These are phyloP conservation scores for Citrus reticulata DNA, from an alignment of 345 rosid genomes.

Conservation along the genomic window DNA sequence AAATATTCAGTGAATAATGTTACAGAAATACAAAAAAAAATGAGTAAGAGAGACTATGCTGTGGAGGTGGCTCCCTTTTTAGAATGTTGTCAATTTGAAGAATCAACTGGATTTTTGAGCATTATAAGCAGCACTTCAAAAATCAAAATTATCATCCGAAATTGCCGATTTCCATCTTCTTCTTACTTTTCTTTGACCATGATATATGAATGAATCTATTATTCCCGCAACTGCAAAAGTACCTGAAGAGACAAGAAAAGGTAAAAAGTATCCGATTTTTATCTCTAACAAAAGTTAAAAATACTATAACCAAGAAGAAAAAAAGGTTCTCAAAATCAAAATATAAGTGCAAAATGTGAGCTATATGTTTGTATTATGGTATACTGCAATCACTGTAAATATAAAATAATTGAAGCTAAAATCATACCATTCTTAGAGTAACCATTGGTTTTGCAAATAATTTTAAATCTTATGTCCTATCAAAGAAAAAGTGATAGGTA, in stretches of 20 bases:
- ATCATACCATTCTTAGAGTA: too few relatives aligned
- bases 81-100: background rate
- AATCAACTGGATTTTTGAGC: background rate
- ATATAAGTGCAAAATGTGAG: too few relatives aligned
- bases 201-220: constrained; percentile 74
- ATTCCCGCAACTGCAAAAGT: constrained; percentile 79
- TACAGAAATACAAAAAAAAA: too few relatives aligned
- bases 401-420: background rate
- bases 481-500: too few relatives aligned
- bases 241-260: constrained; percentile 22
- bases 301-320: background rate
- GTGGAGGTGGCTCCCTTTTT: too few relatives aligned
- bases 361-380: too few relatives aligned
- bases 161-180: constrained; percentile 82
- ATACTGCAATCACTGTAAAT: background rate
- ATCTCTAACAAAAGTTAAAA: too few relatives aligned
- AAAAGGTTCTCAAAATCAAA: too few relatives aligned
- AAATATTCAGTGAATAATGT: too few relatives aligned
- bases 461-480: too few relatives aligned
- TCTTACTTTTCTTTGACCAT: constrained; percentile 67
- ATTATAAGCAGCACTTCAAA: background rate
- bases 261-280: background rate
- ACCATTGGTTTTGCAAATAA: too few relatives aligned
- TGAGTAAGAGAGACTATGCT: too few relatives aligned
- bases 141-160: constrained; percentile 37